A percentile compares a stretch with the other conserved stretches of the same genome.
These are phyloP conservation scores for Globomyces sp. DNA, from an alignment of 371 early-diverging fungal species.

Conservation along the genomic window DNA sequence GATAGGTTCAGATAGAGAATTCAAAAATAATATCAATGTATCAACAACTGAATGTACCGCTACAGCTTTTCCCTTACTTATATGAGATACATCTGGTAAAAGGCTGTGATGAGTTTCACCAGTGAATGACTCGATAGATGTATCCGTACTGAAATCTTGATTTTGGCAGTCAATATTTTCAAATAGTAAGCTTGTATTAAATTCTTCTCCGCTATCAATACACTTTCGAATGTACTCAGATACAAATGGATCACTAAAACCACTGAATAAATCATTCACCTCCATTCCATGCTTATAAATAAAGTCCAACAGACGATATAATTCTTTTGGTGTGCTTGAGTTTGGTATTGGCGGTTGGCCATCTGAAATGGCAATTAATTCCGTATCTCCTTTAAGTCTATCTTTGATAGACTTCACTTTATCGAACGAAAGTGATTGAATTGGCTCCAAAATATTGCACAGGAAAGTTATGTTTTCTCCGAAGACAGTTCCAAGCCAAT, in stretches of 20 bases:
- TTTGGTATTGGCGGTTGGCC: too few species aligned
- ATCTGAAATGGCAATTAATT: too few species aligned
- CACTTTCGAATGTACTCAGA: slow-evolving; percentile 73
- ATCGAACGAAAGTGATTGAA: background rate
- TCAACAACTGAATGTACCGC: slow-evolving; percentile 81
- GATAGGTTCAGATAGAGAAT: slow-evolving; percentile 72
- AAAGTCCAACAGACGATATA: slow-evolving; percentile 80
- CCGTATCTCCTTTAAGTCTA: slow-evolving; percentile 46
- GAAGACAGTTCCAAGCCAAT: slow-evolving; percentile 72
- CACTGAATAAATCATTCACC: slow-evolving; percentile 63
- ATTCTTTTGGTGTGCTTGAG: slow-evolving; percentile 55
- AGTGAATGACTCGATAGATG: slow-evolving; percentile 3
- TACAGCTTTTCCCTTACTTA: slow-evolving; percentile 29
- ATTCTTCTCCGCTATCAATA: slow-evolving; percentile 74
- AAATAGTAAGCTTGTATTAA: slow-evolving; percentile 55
- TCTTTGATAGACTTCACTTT: slow-evolving; percentile 24
- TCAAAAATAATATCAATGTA: slow-evolving; percentile 68
- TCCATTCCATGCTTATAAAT: slow-evolving; percentile 65
- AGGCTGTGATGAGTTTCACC: slow-evolving; percentile 5
- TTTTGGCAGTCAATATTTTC: slow-evolving; percentile 30
- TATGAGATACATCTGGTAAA: slow-evolving; percentile 7
- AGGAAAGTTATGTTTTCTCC: slow-evolving; percentile 67
- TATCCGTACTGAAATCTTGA: slow-evolving; percentile 18
- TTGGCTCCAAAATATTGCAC: slow-evolving; percentile 24
- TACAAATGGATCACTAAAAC: slow-evolving; percentile 63